These are phyloP conservation scores for Oenanthe javanica DNA, from an alignment of 140 eudicot genomes.

Conservation along the genomic window DNA sequence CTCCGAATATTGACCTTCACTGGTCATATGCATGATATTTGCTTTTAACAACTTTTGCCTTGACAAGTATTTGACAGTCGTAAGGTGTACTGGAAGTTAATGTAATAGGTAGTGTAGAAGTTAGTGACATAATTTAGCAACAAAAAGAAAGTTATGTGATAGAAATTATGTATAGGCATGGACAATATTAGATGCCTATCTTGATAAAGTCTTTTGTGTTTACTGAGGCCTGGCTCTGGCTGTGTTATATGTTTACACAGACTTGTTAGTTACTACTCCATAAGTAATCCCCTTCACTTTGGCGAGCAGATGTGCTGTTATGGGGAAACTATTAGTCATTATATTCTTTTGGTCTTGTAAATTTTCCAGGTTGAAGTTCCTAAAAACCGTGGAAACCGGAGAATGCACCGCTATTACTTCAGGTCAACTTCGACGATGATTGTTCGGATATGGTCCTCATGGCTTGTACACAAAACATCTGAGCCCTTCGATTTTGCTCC, in stretches of 20 bases:
- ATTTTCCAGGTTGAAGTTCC: conserved; percentile 70
- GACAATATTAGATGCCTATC: not conserved
- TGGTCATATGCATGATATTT: not conserved
- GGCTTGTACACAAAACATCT: conserved; percentile 76
- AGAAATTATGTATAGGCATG: not conserved
- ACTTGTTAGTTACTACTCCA: not conserved
- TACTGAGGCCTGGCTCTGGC: not conserved
- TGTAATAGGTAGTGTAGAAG: not conserved
- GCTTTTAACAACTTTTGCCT: not conserved
- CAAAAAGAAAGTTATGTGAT: not conserved
- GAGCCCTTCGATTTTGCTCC: conserved; percentile 66
- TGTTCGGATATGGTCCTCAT: conserved; percentile 91
- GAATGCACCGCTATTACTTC: conserved; percentile 81
- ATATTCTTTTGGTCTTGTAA: conserved; percentile 4
- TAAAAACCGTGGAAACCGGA: conserved; percentile 61
- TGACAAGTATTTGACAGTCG: not conserved
- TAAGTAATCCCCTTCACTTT: not conserved
- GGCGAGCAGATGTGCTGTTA: not conserved
- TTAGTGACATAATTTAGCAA: not conserved
- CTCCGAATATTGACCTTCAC: not conserved
- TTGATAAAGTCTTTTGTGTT: not conserved
- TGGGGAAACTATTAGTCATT: not conserved
- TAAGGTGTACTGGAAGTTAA: not conserved
- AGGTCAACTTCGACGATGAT: conserved; percentile 75
- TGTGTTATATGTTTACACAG: not conserved